Conservation (phyloP, 352 stramenopile genomes). For the Globisporangium irregulare region DNA sequence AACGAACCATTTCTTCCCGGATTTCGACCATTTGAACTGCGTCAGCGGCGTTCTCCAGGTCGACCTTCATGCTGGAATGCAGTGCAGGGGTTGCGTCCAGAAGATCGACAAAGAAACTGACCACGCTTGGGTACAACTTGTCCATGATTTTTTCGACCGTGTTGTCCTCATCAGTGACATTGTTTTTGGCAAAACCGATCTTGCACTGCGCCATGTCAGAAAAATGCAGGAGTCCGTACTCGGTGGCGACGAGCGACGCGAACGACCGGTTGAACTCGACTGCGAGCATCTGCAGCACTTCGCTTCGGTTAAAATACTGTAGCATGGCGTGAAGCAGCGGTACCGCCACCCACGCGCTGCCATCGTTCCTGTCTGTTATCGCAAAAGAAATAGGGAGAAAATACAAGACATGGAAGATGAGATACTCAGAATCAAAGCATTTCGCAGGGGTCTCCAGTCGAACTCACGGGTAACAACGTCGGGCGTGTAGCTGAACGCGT, state of each 20-base stretch:
- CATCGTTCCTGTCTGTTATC: conserved; percentile 27
- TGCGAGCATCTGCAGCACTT: conserved; percentile 19
- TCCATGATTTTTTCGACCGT: conserved; percentile 26
- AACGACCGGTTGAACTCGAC: conserved; percentile 31
- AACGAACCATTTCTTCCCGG: conserved; percentile 15
- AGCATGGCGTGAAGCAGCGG: conserved; percentile 29
- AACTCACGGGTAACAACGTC: conserved; percentile 16
- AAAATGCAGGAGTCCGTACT: conserved; percentile 35
- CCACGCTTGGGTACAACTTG: conserved; percentile 26
- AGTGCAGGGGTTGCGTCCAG: conserved; percentile 20
- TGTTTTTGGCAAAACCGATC: conserved; percentile 26
- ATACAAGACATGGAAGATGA: not conserved
- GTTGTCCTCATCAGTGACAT: conserved; percentile 26
- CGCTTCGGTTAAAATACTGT: conserved; percentile 16
- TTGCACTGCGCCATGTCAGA: conserved; percentile 25
- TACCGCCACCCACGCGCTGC: conserved; percentile 29
- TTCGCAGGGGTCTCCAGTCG: no score
- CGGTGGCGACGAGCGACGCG: conserved; percentile 20
- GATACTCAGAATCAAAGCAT: not conserved
- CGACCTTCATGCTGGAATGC: conserved; percentile 18
- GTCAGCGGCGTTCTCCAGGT: conserved; percentile 7
- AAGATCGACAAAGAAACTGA: conserved; percentile 15
- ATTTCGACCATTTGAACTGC: conserved; percentile 9
- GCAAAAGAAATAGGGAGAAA: not conserved
- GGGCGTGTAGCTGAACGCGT: conserved; percentile 23